Conservation (phyloP, 495 filamentous ascomycete species). For the Neurospora sp. region DNA sequence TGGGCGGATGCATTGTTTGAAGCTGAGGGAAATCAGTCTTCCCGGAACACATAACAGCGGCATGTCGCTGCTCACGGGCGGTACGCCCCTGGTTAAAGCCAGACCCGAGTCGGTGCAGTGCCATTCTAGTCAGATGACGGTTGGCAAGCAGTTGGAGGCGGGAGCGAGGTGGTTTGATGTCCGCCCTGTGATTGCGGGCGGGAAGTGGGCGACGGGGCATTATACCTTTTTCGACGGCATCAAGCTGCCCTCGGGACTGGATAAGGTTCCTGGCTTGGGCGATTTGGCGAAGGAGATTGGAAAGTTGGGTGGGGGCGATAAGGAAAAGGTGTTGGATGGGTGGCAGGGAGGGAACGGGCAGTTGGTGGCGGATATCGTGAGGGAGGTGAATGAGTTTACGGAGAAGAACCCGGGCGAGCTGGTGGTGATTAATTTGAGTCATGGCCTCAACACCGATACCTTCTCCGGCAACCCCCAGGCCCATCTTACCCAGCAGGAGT, state of each 20-base stretch:
- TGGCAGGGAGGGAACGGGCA: background rate
- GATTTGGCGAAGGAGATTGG: background rate
- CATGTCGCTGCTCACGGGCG: background rate
- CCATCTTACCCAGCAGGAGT: background rate
- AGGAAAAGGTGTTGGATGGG: background rate
- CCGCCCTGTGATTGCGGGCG: background rate
- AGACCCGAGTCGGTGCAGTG: background rate
- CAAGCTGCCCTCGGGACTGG: background rate
- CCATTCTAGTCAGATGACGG: background rate
- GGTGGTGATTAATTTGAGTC: background rate
- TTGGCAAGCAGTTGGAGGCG: background rate
- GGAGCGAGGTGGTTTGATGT: slow-evolving; percentile 2
- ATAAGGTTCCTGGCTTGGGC: background rate
- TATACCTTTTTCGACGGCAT: background rate
- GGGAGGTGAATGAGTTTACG: background rate
- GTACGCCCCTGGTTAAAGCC: background rate
- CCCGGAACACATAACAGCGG: background rate
- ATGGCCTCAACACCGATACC: slow-evolving; percentile 1
- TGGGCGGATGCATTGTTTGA: background rate
- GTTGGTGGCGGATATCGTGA: background rate
- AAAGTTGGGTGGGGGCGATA: background rate
- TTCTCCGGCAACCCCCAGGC: background rate
- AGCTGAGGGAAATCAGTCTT: background rate
- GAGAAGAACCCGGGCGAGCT: background rate
- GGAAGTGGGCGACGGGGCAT: background rate